These are phyloP conservation scores for Neurospora tetraspora DNA, from an alignment of 495 filamentous ascomycete genomes.

Conservation along the genomic window DNA sequence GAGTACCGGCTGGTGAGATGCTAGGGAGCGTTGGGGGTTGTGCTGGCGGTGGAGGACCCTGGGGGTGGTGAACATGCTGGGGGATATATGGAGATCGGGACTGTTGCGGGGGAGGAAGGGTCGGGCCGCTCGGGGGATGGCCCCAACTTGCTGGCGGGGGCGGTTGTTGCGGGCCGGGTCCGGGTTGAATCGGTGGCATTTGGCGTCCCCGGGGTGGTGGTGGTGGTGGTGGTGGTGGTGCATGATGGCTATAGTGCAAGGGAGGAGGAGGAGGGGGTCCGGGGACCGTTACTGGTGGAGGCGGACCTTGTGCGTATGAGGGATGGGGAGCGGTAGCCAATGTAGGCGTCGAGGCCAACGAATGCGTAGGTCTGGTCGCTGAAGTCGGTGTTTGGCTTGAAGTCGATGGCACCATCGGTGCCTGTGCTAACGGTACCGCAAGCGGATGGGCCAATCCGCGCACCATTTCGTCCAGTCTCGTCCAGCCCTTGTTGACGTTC, in stretches of 20 bases:
- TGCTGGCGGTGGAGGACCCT: background rate
- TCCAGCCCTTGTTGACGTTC: slow-evolving; percentile 13
- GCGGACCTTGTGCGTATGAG: background rate
- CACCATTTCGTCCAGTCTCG: slow-evolving; percentile 17
- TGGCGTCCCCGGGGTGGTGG: background rate
- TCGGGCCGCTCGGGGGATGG: background rate
- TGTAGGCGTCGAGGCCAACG: background rate
- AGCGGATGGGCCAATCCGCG: slow-evolving; percentile 8
- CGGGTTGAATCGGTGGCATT: background rate
- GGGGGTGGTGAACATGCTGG: background rate
- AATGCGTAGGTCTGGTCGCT: background rate
- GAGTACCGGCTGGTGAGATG: background rate
- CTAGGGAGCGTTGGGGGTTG: background rate
- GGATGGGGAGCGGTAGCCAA: background rate
- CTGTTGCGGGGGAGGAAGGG: background rate
- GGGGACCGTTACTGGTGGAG: background rate
- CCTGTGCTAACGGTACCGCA: background rate
- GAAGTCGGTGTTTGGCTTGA: background rate
- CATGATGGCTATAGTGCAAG: background rate
- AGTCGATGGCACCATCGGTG: background rate
- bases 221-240: background rate
- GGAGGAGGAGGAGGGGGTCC: background rate
- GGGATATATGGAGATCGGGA: background rate
- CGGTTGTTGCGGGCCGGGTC: background rate
- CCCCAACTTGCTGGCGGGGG: background rate